Percentiles rank a stretch among this genome's conserved stretches.
Evolutionary conservation across 176 grass and related monocot species (phyloP).

Genomic region (Oryza coarctata): DNA sequence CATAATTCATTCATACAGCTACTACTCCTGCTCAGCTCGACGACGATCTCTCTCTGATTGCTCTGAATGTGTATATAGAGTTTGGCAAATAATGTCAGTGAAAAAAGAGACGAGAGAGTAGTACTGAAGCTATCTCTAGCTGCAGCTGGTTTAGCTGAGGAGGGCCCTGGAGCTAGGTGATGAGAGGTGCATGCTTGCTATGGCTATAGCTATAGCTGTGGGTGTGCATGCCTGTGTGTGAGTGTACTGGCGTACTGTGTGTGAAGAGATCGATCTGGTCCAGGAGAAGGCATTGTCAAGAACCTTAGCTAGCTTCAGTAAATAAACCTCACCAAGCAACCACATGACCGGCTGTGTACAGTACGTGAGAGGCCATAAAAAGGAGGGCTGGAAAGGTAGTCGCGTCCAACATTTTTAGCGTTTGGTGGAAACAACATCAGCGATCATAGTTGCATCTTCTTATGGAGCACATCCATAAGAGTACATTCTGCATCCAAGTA

Average conservation of each 20-base stretch:
- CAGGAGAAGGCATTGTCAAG: constrained; percentile 13
- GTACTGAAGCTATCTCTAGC: neutral
- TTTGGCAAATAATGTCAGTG: neutral
- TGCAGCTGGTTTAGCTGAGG: neutral
- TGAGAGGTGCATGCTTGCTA: neutral
- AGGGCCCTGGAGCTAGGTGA: neutral
- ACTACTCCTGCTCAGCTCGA: neutral
- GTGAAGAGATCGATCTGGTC: constrained; percentile 7
- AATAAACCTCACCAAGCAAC: constrained; percentile 13
- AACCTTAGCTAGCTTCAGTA: neutral
- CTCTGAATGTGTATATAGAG: neutral
- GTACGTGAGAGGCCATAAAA: constrained; percentile 32
- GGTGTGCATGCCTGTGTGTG: neutral
- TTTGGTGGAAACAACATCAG: neutral
- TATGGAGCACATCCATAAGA: too few species aligned
- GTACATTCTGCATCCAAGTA: too few species aligned
- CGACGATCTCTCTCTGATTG: too few species aligned
- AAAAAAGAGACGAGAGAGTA: neutral
- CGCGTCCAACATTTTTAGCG: neutral
- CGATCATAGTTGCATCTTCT: too few species aligned
- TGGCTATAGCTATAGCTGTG: neutral
- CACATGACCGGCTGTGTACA: neutral
- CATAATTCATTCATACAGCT: neutral
- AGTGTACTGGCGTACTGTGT: neutral
- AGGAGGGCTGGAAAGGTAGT: constrained; percentile 23